Evolutionary conservation across 2,329 filamentous ascomycete genomes (phyloP).

Genomic region (Arthrobotrys megalospora): DNA sequence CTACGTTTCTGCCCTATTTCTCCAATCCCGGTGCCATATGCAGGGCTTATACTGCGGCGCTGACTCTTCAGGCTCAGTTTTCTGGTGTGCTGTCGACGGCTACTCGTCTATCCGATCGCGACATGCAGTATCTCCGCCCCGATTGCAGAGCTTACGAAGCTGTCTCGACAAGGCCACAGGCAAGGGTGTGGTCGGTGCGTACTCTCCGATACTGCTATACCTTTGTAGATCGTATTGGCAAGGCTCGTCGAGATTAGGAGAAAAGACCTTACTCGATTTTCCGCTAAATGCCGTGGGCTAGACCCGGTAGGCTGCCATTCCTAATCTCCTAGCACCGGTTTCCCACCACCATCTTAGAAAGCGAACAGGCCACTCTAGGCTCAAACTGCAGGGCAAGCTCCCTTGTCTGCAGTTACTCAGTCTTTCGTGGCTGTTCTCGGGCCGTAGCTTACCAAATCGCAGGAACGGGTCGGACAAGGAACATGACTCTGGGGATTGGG

Average conservation of each 20-base stretch:
- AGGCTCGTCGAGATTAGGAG: conserved; percentile 46
- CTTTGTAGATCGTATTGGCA: conserved; percentile 21
- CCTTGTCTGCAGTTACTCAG: conserved; percentile 6
- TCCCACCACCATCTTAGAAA: not conserved
- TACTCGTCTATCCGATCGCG: conserved; percentile 11
- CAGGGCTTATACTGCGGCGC: conserved; percentile 11
- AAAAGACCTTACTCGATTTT: conserved; percentile 33
- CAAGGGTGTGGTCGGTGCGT: conserved; percentile 26
- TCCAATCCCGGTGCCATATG: not conserved
- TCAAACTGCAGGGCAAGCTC: conserved; percentile 22
- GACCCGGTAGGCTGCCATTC: conserved; percentile 55
- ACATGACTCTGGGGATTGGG: conserved; percentile 32
- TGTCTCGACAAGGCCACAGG: conserved; percentile 18
- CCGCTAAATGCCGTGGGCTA: conserved; percentile 59
- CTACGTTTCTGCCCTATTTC: conserved; percentile 50
- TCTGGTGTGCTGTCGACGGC: conserved; percentile 19
- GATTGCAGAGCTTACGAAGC: conserved; percentile 52
- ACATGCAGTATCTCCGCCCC: conserved; percentile 32
- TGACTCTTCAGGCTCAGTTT: conserved; percentile 2
- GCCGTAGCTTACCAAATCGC: conserved; percentile 57
- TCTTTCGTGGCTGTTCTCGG: conserved; percentile 40
- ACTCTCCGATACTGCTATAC: conserved; percentile 25
- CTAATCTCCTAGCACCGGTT: conserved; percentile 46
- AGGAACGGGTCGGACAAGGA: conserved; percentile 50
- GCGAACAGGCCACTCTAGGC: conserved; percentile 24